Evolutionary conservation across 345 rosid species (phyloP).

Genomic region (Melastoma malabathricum): DNA sequence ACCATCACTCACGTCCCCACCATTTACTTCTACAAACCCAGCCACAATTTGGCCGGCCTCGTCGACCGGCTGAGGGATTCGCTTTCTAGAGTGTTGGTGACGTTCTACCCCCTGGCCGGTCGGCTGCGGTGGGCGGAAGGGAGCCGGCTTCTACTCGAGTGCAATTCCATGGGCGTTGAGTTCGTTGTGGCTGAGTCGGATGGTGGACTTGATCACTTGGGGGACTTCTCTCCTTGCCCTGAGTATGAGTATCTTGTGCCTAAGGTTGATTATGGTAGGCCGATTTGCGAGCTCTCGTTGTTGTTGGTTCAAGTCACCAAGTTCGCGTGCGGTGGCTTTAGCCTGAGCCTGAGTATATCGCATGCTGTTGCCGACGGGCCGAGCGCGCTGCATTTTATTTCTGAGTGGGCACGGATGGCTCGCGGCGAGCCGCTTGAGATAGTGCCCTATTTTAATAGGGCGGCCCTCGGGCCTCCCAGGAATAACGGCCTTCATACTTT

Average conservation of each 20-base stretch:
- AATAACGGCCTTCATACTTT: not conserved
- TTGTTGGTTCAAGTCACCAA: slow-evolving; percentile 35
- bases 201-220: slow-evolving; percentile 17
- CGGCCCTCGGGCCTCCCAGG: not conserved
- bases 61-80: slow-evolving; percentile 20
- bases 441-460: slow-evolving; percentile 28
- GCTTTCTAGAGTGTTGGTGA: slow-evolving; percentile 21
- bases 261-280: slow-evolving; percentile 26
- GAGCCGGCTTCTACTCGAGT: slow-evolving; percentile 34
- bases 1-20: slow-evolving; percentile 47
- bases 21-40: slow-evolving; percentile 36
- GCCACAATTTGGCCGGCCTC: slow-evolving; percentile 10
- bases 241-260: slow-evolving; percentile 27
- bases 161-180: slow-evolving; percentile 27
- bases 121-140: slow-evolving; percentile 34
- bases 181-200: slow-evolving; percentile 33
- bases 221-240: slow-evolving; percentile 21
- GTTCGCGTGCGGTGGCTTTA: slow-evolving; percentile 42
- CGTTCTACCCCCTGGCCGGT: slow-evolving; percentile 53
- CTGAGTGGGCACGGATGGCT: slow-evolving; percentile 41
- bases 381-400: slow-evolving; percentile 38
- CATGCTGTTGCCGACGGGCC: slow-evolving; percentile 45
- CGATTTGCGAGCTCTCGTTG: slow-evolving; percentile 30
- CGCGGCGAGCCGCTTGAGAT: slow-evolving; percentile 21
- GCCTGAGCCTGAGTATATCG: slow-evolving; percentile 31